A percentile compares a stretch with the other conserved stretches of the same genome.
These are phyloP conservation scores for Trametes maxima DNA, from an alignment of 768 basidiomycete species.

Conservation along the genomic window DNA sequence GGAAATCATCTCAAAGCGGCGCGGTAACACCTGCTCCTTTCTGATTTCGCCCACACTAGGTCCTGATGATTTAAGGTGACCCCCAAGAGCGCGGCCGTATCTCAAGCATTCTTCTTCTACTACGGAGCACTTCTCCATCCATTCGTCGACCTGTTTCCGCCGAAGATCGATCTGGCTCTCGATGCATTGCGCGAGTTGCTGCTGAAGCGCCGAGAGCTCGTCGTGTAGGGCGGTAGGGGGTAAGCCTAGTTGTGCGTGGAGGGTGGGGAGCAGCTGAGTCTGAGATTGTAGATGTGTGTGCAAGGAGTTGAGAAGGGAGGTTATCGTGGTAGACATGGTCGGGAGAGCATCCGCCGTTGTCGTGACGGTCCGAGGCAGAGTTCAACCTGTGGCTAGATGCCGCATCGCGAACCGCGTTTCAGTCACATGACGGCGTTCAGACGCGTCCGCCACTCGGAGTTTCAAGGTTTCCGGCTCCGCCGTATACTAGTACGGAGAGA, in stretches of 20 bases:
- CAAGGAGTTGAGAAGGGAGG: conserved; percentile 72
- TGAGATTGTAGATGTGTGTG: conserved; percentile 80
- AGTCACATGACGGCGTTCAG: conserved; percentile 26
- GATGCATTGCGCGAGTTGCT: conserved; percentile 74
- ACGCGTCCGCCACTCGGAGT: background rate
- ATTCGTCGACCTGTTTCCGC: conserved; percentile 75
- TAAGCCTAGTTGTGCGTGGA: conserved; percentile 84
- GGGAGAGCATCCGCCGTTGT: conserved; percentile 12
- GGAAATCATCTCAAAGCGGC: conserved; percentile 65
- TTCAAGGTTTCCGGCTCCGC: background rate
- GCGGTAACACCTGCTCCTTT: conserved; percentile 73
- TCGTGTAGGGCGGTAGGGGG: conserved; percentile 79
- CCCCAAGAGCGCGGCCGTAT: conserved; percentile 71
- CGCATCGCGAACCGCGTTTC: conserved; percentile 24
- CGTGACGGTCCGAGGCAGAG: conserved; percentile 13
- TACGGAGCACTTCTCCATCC: conserved; percentile 62
- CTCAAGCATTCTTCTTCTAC: conserved; percentile 67
- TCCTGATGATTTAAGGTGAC: conserved; percentile 67
- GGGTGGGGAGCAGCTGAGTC: conserved; percentile 76
- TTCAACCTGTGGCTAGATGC: conserved; percentile 12
- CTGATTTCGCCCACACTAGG: conserved; percentile 66
- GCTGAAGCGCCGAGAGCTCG: conserved; percentile 73
- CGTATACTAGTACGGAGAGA: no score
- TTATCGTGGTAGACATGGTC: conserved; percentile 72
- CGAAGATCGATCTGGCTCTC: conserved; percentile 71